These are phyloP conservation scores for Carex scoparia DNA, from an alignment of 176 grass and related monocot genomes.

Conservation along the genomic window DNA sequence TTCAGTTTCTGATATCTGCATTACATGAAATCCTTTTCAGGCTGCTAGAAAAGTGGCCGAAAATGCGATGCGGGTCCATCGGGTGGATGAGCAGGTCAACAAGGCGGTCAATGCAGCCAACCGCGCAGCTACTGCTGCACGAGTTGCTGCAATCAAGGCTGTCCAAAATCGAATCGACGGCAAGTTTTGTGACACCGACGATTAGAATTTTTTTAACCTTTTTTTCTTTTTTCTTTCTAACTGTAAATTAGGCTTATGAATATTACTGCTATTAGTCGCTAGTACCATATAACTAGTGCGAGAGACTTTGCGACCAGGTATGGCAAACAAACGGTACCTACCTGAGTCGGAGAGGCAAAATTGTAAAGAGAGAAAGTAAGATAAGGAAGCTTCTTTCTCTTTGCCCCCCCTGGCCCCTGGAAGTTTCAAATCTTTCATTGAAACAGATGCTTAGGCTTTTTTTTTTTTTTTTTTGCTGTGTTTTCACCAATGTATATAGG, in stretches of 20 bases:
- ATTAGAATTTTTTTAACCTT: slow-evolving; percentile 25
- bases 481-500: slow-evolving; percentile 23
- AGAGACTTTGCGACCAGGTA: slow-evolving; percentile 45
- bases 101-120: slow-evolving; percentile 50
- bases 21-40: slow-evolving; percentile 24
- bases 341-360: slow-evolving; percentile 42
- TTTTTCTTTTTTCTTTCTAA: neutral
- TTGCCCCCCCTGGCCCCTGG: neutral
- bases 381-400: slow-evolving; percentile 18
- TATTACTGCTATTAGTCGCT: slow-evolving; percentile 25
- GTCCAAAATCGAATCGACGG: slow-evolving; percentile 75
- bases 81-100: slow-evolving; percentile 58
- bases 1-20: neutral
- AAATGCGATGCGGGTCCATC: slow-evolving; percentile 29
- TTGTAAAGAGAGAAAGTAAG: slow-evolving; percentile 21
- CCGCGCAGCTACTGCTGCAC: slow-evolving; percentile 59
- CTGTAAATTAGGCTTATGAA: slow-evolving; percentile 48
- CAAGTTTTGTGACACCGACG: slow-evolving; percentile 49
- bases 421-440: slow-evolving; percentile 26
- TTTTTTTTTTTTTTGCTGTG: neutral
- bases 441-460: slow-evolving; percentile 13
- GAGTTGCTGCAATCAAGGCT: slow-evolving; percentile 63
- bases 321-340: slow-evolving; percentile 36
- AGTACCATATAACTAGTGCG: slow-evolving; percentile 22
- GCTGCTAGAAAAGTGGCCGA: slow-evolving; percentile 52